Base-by-base conservation (phyloP, 768 basidiomycete species). In the Podaxis sp. region DNA sequence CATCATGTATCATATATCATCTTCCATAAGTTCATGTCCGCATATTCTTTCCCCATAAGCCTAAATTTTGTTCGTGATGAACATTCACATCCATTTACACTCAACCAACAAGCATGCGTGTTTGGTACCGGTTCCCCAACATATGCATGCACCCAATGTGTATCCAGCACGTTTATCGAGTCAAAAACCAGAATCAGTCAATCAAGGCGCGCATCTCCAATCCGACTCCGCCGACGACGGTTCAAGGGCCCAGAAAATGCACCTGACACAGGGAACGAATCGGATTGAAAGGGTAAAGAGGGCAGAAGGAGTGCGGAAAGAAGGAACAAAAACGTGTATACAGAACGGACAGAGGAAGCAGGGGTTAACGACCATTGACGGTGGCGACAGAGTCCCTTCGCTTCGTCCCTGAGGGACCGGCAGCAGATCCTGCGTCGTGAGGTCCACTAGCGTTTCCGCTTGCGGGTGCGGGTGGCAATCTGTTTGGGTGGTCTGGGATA, bases 401-500 rank as follows among this genome's bases (percentile, higher is more conserved):
- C 66, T 59, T 64, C 6, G 75, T 75, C 22, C 77, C 74, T 38
- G 76, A 70, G 12, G 74, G 13, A 51, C 56, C 59, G 52, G 61
- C n/a, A 56, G 75, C 74, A 67, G 75, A 66, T 28, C 66, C 69
- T 48, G 71, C 46, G 62, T 72, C 60, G 65, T 72, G 44, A 56
- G 74, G 69, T 65, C 72, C 69, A 56, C 71, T 71, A 13, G 12
- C 8, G 22, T 62, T 56, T 17, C 54, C 49, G 24, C 54, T 49
- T n/a, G 73, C 74, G 58, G 73, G 71, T 58, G 79, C 69, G 17
- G 78, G 71, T 58, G 87, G 84, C 50, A 77, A 72, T 69, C 81
- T 84, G 73, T 96, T 97, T 15, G 95, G 95, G 74, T 97, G 95
- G 60, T 88, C 85, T 38, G 94, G 89, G 72, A 99, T 96, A 76